Percentiles rank a stretch among this genome's conserved stretches.
phyloP scores from a whole-genome alignment of 495 filamentous ascomycete genomes.

The Schizothecium vesticola region DNA sequence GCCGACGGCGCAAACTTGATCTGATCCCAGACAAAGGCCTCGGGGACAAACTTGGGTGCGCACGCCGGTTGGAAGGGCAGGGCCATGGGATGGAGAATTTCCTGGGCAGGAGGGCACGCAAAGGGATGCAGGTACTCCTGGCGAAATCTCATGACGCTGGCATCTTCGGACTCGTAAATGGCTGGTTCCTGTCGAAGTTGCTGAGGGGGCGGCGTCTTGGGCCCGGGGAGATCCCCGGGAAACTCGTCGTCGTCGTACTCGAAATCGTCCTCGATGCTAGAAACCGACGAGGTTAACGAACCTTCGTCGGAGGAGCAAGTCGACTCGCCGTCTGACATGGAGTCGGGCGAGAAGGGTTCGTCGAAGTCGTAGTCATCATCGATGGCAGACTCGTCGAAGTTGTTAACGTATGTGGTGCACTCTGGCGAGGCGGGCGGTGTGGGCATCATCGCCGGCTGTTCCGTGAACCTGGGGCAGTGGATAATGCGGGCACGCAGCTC shows the following conservation, averaged over 20 bases:
- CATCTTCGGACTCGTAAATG: conserved; percentile 40
- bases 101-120: conserved; percentile 13
- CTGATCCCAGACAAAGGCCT: conserved; percentile 39
- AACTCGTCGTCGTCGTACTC: conserved; percentile 37
- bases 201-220: conserved; percentile 36
- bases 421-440: conserved; percentile 37
- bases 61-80: conserved; percentile 23
- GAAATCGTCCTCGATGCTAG: conserved; percentile 39
- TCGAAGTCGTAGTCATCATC: conserved; percentile 34
- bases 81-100: conserved; percentile 24
- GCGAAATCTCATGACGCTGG: conserved; percentile 27
- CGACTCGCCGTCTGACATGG: conserved; percentile 39
- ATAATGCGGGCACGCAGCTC: conserved; percentile 75
- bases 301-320: conserved; percentile 45
- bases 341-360: conserved; percentile 36
- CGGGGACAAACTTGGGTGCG: conserved; percentile 37
- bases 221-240: conserved; percentile 37
- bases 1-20: conserved; percentile 35
- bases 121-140: conserved; percentile 42
- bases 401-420: conserved; percentile 36
- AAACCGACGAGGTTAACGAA: conserved; percentile 40
- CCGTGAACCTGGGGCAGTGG: conserved; percentile 71
- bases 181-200: conserved; percentile 19
- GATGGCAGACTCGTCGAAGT: conserved; percentile 36
- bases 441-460: conserved; percentile 31